Evolutionary conservation across 148 eudicot genomes (phyloP).

Genomic region (Rhododendron henanense): DNA sequence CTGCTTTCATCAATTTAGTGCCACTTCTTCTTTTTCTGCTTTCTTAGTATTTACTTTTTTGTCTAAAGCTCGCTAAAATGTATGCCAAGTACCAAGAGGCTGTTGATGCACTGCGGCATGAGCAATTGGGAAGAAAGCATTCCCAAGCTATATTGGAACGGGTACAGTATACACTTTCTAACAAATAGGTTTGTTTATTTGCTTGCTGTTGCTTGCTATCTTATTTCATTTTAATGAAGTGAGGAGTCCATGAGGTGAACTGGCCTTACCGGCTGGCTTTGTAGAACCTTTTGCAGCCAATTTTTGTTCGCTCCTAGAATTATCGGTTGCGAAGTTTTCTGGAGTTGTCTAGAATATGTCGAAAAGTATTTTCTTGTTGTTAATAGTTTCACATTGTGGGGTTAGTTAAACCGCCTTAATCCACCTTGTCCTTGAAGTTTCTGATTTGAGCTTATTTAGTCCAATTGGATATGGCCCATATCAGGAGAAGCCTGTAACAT

Average conservation of each 20-base stretch:
- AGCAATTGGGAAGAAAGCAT: slow-evolving; percentile 88
- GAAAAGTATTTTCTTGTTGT: background rate
- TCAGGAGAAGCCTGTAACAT: background rate
- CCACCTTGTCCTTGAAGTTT: background rate
- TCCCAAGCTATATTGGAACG: slow-evolving; percentile 76
- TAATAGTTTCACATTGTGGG: background rate
- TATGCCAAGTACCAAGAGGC: slow-evolving; percentile 96
- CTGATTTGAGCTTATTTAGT: background rate
- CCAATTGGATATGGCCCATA: background rate
- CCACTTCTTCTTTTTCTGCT: background rate
- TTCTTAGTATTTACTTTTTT: background rate
- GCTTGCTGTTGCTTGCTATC: background rate
- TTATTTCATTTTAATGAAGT: background rate
- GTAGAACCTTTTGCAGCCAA: background rate
- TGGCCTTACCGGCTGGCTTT: background rate
- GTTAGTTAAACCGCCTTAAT: background rate
- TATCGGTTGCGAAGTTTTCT: background rate
- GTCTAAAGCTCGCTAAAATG: slow-evolving; percentile 66
- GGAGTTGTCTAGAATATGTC: background rate
- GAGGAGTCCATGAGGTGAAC: background rate
- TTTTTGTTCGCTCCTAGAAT: background rate
- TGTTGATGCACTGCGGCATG: slow-evolving; percentile 86
- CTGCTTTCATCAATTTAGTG: background rate
- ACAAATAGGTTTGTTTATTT: background rate
- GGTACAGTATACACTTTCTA: slow-evolving; percentile 20